Conservation (phyloP, 2,329 filamentous ascomycete species). For the Colletotrichum sp. region DNA sequence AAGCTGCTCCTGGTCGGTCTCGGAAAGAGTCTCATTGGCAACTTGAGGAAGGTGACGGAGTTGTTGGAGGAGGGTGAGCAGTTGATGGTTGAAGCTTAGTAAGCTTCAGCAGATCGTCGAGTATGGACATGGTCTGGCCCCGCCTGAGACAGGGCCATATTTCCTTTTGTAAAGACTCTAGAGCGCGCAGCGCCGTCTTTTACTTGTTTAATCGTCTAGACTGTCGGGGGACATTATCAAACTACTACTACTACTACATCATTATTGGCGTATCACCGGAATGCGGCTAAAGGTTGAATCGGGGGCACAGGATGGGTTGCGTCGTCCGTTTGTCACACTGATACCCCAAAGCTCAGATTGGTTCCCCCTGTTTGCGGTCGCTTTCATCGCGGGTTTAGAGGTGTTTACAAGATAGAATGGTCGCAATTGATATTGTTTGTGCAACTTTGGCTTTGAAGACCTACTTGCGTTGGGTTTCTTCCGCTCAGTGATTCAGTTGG, state of each 20-base stretch:
- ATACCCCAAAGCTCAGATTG: background rate
- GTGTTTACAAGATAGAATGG: background rate
- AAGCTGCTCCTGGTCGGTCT: conserved; percentile 90
- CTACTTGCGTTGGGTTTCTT: too few relatives aligned
- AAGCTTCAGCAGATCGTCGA: background rate
- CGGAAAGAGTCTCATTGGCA: conserved; percentile 82
- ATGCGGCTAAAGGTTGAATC: background rate
- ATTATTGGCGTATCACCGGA: background rate
- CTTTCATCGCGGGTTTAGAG: background rate
- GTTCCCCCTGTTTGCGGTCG: background rate
- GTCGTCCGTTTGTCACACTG: background rate
- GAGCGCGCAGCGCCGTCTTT: background rate
- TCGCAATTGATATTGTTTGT: too few relatives aligned
- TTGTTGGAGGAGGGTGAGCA: conserved; percentile 94
- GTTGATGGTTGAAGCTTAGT: conserved; percentile 71
- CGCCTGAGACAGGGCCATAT: background rate
- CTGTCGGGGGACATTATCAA: background rate
- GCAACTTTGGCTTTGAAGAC: too few relatives aligned
- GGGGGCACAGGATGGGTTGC: background rate
- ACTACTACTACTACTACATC: background rate
- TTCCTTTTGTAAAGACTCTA: background rate
- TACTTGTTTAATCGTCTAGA: background rate
- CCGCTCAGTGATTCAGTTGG: too few relatives aligned
- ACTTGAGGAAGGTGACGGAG: conserved; percentile 83
- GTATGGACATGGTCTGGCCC: background rate